Conservation (phyloP, 2,329 filamentous ascomycete genomes). For the Raffaelea deltoideospora region DNA sequence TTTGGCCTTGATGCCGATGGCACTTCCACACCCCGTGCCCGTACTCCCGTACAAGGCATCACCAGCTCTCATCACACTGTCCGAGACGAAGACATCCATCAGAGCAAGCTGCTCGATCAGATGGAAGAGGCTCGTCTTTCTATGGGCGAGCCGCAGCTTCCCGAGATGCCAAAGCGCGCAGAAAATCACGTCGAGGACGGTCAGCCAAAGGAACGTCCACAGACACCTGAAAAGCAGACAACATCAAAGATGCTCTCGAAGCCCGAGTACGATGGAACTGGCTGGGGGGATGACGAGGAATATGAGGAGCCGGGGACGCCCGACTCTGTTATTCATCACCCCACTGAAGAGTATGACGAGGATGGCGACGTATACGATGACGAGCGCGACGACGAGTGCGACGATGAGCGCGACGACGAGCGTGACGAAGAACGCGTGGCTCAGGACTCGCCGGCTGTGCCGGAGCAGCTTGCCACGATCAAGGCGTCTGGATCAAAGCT, state of each 20-base stretch:
- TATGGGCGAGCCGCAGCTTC: constrained; percentile 3
- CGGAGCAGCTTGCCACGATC: constrained; percentile 75
- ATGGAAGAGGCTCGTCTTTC: constrained; percentile 10
- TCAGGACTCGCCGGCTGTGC: constrained; percentile 48
- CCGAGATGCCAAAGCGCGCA: constrained; percentile 23
- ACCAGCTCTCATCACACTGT: too few species aligned
- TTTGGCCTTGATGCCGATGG: constrained; percentile 13
- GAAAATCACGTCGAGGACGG: constrained; percentile 15
- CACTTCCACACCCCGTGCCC: constrained; percentile 32
- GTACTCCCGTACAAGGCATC: constrained; percentile 24
- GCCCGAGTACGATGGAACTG: constrained; percentile 48
- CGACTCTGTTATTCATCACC: constrained; percentile 78
- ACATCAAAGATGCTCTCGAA: constrained; percentile 33
- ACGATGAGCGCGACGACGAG: constrained; percentile 19
- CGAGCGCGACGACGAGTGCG: constrained; percentile 6
- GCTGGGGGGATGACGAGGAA: constrained; percentile 42
- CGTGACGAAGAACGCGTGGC: not conserved
- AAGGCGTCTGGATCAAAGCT: constrained; percentile 75
- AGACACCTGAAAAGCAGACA: constrained; percentile 35
- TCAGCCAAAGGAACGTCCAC: constrained; percentile 25
- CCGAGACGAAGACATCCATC: too few species aligned
- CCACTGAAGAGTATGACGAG: constrained; percentile 27
- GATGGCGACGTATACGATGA: constrained; percentile 6
- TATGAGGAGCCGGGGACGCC: constrained; percentile 57
- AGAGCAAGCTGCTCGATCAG: constrained; percentile 2